phyloP scores from a whole-genome alignment of 352 stramenopile genomes.

The Phytophthora aleatoria region DNA sequence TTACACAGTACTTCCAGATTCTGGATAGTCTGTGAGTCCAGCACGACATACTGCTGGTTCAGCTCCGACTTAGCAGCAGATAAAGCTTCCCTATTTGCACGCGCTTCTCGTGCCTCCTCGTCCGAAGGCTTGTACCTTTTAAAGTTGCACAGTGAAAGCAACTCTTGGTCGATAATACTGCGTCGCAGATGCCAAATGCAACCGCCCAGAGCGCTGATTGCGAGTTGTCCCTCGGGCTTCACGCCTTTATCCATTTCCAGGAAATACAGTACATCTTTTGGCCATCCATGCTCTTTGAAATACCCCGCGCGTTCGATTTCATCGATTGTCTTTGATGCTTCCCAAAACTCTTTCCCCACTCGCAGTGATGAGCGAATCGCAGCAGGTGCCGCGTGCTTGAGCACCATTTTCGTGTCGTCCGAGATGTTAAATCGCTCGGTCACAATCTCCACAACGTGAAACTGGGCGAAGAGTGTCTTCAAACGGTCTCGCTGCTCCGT shows the following conservation, averaged over 20 bases:
- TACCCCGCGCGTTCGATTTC: constrained; percentile 92
- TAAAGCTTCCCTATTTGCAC: constrained; percentile 25
- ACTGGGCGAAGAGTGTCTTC: constrained; percentile 94
- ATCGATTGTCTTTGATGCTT: constrained; percentile 85
- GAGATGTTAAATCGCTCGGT: constrained; percentile 72
- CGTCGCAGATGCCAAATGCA: constrained; percentile 83
- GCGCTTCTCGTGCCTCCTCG: constrained; percentile 46
- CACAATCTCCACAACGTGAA: constrained; percentile 85
- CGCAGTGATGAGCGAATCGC: constrained; percentile 68
- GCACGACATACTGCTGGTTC: constrained; percentile 89
- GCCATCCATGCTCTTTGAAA: constrained; percentile 84
- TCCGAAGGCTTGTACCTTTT: constrained; percentile 81
- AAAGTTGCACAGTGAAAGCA: constrained; percentile 82
- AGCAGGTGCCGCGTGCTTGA: constrained; percentile 73
- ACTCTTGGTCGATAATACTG: constrained; percentile 84
- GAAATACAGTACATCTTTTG: constrained; percentile 54
- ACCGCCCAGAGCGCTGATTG: constrained; percentile 70
- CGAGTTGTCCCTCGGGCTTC: constrained; percentile 58
- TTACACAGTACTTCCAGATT: constrained; percentile 97
- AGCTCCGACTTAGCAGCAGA: constrained; percentile 51
- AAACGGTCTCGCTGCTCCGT: constrained; percentile 94
- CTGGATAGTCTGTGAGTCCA: constrained; percentile 97
- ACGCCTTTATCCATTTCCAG: constrained; percentile 81
- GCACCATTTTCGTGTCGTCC: constrained; percentile 67
- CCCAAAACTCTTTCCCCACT: constrained; percentile 89